phyloP scores from a whole-genome alignment of 225 moss, liverwort and hornwort genomes.

The Asterella californica region DNA sequence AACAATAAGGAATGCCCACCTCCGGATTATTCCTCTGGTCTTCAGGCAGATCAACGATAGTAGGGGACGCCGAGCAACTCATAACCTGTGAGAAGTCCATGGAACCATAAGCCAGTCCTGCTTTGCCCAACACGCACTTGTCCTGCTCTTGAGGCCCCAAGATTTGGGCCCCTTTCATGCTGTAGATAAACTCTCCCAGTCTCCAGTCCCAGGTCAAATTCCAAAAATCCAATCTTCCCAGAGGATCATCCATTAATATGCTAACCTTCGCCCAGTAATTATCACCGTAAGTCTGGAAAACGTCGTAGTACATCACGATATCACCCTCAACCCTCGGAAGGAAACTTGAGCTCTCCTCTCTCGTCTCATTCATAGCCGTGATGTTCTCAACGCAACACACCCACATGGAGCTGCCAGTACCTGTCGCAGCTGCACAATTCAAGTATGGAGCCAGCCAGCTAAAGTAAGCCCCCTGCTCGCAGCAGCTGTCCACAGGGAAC shows the following conservation, averaged over 20 bases:
- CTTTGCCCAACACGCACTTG: conserved; percentile 38
- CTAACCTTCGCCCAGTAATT: conserved; percentile 41
- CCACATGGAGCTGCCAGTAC: conserved; percentile 21
- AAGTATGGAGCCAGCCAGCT: background rate
- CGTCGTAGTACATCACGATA: conserved; percentile 41
- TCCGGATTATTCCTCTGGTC: conserved; percentile 17
- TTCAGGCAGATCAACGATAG: conserved; percentile 42
- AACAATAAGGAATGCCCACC: conserved; percentile 30
- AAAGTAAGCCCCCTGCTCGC: background rate
- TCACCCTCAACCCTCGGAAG: conserved; percentile 29
- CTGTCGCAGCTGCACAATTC: background rate
- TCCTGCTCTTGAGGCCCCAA: conserved; percentile 38
- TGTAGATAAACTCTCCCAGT: conserved; percentile 41
- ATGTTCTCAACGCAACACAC: conserved; percentile 43
- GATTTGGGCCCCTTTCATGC: conserved; percentile 41
- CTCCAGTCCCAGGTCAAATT: conserved; percentile 47
- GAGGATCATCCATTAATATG: conserved; percentile 40
- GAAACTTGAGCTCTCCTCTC: conserved; percentile 3
- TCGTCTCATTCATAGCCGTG: conserved; percentile 26
- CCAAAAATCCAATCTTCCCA: conserved; percentile 49
- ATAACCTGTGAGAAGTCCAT: conserved; percentile 25
- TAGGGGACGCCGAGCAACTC: conserved; percentile 43
- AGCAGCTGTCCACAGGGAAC: background rate
- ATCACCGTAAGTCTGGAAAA: conserved; percentile 14
- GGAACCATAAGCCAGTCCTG: conserved; percentile 17